These are phyloP conservation scores for Pichia sp. DNA, from an alignment of 1,139 yeast genomes.

Conservation along the genomic window DNA sequence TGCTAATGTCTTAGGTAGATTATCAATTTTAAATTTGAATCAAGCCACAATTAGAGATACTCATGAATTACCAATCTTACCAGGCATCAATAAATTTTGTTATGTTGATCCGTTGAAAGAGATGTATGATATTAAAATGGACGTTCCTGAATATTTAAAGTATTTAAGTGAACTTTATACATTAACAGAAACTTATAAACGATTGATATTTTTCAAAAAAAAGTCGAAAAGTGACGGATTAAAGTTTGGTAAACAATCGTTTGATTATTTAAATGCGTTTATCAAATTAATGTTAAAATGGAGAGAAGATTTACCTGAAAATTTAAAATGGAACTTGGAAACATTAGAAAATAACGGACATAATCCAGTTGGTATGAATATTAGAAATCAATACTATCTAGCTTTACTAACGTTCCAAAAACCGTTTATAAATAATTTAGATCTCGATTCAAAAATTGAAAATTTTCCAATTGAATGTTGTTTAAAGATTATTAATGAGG, in stretches of 20 bases:
- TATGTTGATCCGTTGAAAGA: conserved; percentile 4
- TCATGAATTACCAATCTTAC: conserved; percentile 6
- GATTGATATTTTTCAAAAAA: neutral
- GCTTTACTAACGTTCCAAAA: conserved; percentile 4
- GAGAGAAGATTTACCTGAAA: conserved; percentile 1
- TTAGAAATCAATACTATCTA: conserved; percentile 8
- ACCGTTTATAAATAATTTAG: conserved; percentile 1
- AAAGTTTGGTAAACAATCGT: neutral
- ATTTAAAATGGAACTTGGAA: conserved; percentile 4
- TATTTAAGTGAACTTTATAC: neutral
- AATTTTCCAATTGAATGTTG: neutral
- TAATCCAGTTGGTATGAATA: conserved; percentile 5
- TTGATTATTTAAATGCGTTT: conserved; percentile 2
- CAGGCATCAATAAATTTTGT: conserved; percentile 6
- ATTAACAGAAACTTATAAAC: conserved; percentile 1
- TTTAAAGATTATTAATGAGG: conserved; percentile 1
- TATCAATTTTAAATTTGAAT: conserved; percentile 3
- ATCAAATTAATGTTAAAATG: conserved; percentile 2
- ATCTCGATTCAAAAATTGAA: neutral
- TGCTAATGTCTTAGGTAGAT: conserved; percentile 5
- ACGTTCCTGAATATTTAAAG: conserved; percentile 5
- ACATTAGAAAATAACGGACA: conserved; percentile 4
- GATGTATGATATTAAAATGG: neutral
- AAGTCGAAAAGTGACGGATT: neutral
- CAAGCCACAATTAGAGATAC: conserved; percentile 5